Conservation (phyloP, 192 early-diverging fungal genomes). For the Haplosporangium gracile region DNA sequence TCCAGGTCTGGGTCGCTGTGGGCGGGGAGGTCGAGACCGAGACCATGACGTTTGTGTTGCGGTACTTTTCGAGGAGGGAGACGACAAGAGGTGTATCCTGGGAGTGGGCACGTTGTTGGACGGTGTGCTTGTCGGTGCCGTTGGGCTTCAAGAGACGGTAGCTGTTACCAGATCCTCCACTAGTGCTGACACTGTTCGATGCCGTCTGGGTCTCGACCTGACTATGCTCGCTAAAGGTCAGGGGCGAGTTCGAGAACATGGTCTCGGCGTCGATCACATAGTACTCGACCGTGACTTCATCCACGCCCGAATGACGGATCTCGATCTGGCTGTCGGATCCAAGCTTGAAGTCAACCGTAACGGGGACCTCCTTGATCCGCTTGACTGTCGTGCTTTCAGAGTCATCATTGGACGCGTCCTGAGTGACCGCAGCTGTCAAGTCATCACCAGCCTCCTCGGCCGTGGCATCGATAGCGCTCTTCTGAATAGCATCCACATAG, state of each 20-base stretch:
- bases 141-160: conserved; percentile 50
- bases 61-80: conserved; percentile 33
- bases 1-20: conserved; percentile 39
- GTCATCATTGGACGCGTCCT: background rate
- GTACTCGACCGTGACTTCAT: conserved; percentile 50
- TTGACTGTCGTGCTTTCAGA: background rate
- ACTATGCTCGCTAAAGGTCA: conserved; percentile 60
- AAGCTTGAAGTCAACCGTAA: conserved; percentile 58
- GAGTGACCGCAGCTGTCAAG: background rate
- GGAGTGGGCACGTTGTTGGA: background rate
- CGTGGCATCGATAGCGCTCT: background rate
- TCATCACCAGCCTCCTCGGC: background rate
- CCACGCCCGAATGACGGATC: conserved; percentile 55
- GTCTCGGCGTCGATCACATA: conserved; percentile 64
- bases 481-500: conserved; percentile 49
- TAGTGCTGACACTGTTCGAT: background rate
- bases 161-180: conserved; percentile 9
- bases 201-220: conserved; percentile 40
- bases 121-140: conserved; percentile 30
- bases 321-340: conserved; percentile 40
- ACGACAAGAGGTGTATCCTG: conserved; percentile 17
- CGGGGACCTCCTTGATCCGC: conserved; percentile 22
- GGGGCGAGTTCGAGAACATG: conserved; percentile 63
- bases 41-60: conserved; percentile 55
- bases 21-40: conserved; percentile 34